Conservation (phyloP, 345 rosid genomes). For the Gossypium longicalyx region DNA sequence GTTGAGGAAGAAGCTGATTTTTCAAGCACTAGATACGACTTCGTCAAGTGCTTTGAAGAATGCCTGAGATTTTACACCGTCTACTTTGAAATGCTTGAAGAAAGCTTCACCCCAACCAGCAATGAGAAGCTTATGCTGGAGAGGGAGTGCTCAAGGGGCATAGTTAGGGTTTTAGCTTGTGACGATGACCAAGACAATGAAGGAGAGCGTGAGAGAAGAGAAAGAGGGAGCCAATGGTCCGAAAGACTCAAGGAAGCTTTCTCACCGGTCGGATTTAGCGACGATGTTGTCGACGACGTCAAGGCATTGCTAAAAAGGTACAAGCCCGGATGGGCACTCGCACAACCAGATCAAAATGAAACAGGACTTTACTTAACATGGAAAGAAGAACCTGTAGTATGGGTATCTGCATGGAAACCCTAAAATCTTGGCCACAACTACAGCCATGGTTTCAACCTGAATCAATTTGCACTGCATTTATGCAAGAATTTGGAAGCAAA, state of each 20-base stretch:
- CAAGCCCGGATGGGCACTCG: conserved; percentile 49
- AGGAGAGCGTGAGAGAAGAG: conserved; percentile 47
- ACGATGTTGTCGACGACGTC: conserved; percentile 67
- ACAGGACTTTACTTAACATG: conserved; percentile 57
- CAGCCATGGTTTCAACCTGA: not conserved
- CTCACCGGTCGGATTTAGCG: conserved; percentile 42
- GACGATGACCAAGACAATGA: conserved; percentile 17
- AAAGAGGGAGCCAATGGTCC: conserved; percentile 59
- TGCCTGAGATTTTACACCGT: conserved; percentile 54
- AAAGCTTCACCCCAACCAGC: conserved; percentile 55
- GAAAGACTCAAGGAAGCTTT: conserved; percentile 39
- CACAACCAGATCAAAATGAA: conserved; percentile 27
- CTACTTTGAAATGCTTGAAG: conserved; percentile 71
- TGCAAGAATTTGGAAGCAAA: conserved; percentile 11
- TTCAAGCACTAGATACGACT: conserved; percentile 43
- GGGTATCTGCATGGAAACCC: conserved; percentile 88
- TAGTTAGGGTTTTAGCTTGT: conserved; percentile 70
- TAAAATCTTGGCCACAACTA: conserved; percentile 7
- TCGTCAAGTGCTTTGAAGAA: conserved; percentile 65
- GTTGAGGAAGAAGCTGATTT: conserved; percentile 81
- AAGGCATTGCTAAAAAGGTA: conserved; percentile 70
- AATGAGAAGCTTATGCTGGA: conserved; percentile 68
- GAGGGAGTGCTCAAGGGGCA: conserved; percentile 60
- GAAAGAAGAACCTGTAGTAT: conserved; percentile 67
- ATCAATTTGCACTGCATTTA: conserved; percentile 7